Conservation (phyloP, 2,329 filamentous ascomycete species). For the Cytospora chrysosperma region DNA sequence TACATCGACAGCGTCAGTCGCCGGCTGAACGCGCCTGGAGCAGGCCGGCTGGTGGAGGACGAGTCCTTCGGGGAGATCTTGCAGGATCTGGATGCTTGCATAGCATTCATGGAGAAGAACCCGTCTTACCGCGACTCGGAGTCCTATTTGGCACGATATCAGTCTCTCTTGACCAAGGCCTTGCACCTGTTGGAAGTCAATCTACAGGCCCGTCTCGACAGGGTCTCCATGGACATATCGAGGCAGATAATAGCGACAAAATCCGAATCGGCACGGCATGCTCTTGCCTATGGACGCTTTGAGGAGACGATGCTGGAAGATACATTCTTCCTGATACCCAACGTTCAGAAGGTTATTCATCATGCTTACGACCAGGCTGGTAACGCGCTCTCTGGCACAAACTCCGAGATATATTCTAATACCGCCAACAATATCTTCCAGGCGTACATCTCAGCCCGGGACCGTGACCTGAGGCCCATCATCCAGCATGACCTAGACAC, state of each 20-base stretch:
- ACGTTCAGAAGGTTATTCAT: conserved; percentile 52
- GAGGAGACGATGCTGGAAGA: conserved; percentile 55
- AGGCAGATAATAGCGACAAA: conserved; percentile 54
- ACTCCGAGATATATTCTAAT: conserved; percentile 52
- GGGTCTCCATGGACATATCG: conserved; percentile 53
- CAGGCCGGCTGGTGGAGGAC: conserved; percentile 79
- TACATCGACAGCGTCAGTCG: conserved; percentile 90
- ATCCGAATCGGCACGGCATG: conserved; percentile 59
- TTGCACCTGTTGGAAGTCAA: conserved; percentile 61
- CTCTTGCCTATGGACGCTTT: conserved; percentile 59
- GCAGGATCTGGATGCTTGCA: conserved; percentile 80
- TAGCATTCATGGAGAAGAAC: conserved; percentile 88
- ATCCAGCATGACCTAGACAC: conserved; percentile 54
- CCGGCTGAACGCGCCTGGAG: conserved; percentile 87
- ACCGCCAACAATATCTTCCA: conserved; percentile 55
- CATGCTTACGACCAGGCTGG: conserved; percentile 54
- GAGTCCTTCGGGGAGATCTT: conserved; percentile 87
- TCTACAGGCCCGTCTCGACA: conserved; percentile 52
- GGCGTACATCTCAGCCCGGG: conserved; percentile 52
- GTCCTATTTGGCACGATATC: conserved; percentile 83
- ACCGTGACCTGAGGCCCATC: conserved; percentile 52
- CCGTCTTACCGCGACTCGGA: conserved; percentile 83
- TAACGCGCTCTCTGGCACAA: conserved; percentile 43
- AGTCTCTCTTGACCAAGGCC: conserved; percentile 70
- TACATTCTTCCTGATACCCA: conserved; percentile 55